A percentile compares a stretch with the other conserved stretches of the same genome.
Conservation (phyloP, 2,329 filamentous ascomycete genomes). For the Aspergillus calidoustus region DNA sequence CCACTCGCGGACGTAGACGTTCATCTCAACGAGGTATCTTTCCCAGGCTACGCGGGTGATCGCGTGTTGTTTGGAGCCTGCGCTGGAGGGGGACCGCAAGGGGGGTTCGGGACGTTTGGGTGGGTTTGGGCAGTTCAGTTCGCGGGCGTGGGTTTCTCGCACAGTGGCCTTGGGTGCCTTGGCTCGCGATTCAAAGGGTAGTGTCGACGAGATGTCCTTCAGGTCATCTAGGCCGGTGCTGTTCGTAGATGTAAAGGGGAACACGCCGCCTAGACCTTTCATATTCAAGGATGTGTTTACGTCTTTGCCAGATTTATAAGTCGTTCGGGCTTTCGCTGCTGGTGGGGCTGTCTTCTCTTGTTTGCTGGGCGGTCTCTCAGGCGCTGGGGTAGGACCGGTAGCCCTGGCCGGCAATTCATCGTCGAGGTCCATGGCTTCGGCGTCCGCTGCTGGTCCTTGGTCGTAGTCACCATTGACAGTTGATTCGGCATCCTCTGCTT, state of each 20-base stretch:
- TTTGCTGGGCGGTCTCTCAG: slow-evolving; percentile 15
- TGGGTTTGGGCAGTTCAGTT: slow-evolving; percentile 55
- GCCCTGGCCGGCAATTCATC: slow-evolving; percentile 35
- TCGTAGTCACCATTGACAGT: slow-evolving; percentile 33
- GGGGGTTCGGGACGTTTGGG: slow-evolving; percentile 55
- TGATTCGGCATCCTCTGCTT: slow-evolving; percentile 43
- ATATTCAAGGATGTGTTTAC: slow-evolving; percentile 48
- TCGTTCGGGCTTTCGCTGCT: slow-evolving; percentile 16
- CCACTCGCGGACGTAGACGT: slow-evolving; percentile 61
- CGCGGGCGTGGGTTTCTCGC: slow-evolving; percentile 40
- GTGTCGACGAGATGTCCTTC: slow-evolving; percentile 55
- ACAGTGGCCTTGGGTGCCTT: slow-evolving; percentile 48
- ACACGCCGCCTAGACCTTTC: slow-evolving; percentile 54
- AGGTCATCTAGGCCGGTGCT: slow-evolving; percentile 57
- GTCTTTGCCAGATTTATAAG: slow-evolving; percentile 19
- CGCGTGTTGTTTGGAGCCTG: slow-evolving; percentile 38
- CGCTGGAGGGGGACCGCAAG: slow-evolving; percentile 20
- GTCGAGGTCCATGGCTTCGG: slow-evolving; percentile 54
- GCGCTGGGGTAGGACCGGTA: slow-evolving; percentile 5
- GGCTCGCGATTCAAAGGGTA: slow-evolving; percentile 64
- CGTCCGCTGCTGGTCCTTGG: slow-evolving; percentile 26
- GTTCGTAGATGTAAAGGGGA: slow-evolving; percentile 54
- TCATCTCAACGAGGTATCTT: slow-evolving; percentile 58
- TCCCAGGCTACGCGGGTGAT: slow-evolving; percentile 55
- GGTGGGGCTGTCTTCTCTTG: slow-evolving; percentile 19